Percentiles rank a stretch among this genome's conserved stretches.
Evolutionary conservation across 2,329 filamentous ascomycete species (phyloP).

Genomic region (Cladosporium cucumerinum): DNA sequence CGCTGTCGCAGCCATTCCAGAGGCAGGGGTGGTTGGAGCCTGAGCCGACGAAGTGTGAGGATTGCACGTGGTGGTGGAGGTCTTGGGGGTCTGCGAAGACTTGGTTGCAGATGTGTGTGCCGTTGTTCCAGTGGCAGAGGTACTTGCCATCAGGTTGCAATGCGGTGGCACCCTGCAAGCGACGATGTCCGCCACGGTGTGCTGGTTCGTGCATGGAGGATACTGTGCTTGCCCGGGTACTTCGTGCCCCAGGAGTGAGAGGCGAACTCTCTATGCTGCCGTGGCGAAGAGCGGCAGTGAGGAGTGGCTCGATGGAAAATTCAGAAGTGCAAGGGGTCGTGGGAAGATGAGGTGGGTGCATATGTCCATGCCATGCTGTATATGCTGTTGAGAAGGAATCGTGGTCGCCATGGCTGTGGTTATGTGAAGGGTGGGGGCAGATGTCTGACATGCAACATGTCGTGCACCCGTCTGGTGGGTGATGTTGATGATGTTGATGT

Average conservation of each 20-base stretch:
- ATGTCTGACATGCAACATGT: constrained; percentile 19
- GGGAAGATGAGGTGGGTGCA: constrained; percentile 4
- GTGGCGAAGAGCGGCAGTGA: constrained; percentile 13
- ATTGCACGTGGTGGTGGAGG: constrained; percentile 56
- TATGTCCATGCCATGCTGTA: constrained; percentile 13
- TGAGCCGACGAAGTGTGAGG: constrained; percentile 44
- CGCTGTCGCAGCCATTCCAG: constrained; percentile 57
- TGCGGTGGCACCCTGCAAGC: constrained; percentile 14
- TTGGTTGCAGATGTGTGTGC: constrained; percentile 19
- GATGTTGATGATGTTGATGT: constrained; percentile 17
- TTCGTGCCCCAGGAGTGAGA: constrained; percentile 1
- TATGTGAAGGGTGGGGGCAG: constrained; percentile 17
- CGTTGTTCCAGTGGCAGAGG: constrained; percentile 15
- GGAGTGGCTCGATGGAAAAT: constrained; percentile 1
- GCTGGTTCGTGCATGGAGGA: constrained; percentile 11
- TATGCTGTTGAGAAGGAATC: constrained; percentile 1
- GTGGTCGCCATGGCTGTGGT: constrained; percentile 10
- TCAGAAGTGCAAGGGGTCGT: not conserved
- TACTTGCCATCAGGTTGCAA: constrained; percentile 13
- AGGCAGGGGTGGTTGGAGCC: constrained; percentile 30
- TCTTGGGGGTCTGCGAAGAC: constrained; percentile 46
- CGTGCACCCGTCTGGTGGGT: constrained; percentile 13
- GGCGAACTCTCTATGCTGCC: constrained; percentile 6
- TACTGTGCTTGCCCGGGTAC: constrained; percentile 15
- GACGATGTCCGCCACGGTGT: constrained; percentile 15